Conservation (phyloP, 352 stramenopile genomes). For the Phytophthora fragariaefolia region DNA sequence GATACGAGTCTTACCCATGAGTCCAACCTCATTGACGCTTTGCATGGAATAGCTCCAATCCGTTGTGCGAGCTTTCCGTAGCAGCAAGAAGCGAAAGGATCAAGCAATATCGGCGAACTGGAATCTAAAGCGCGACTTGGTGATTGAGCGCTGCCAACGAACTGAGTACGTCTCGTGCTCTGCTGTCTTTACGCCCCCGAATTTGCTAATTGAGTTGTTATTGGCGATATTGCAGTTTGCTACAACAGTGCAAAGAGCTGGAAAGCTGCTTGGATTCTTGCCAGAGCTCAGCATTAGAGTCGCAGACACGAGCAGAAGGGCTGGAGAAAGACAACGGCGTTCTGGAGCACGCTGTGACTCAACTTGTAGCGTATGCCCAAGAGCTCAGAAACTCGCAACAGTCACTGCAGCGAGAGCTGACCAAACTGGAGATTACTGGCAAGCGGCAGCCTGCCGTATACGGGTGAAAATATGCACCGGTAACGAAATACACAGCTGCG, state of each 20-base stretch:
- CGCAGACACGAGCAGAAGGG: conserved; percentile 38
- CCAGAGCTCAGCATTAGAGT: conserved; percentile 41
- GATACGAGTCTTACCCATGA: not conserved
- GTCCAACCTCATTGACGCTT: not conserved
- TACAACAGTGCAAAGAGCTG: conserved; percentile 58
- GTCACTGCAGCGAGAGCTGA: conserved; percentile 55
- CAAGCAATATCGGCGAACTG: conserved; percentile 39
- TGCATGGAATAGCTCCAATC: conserved; percentile 33
- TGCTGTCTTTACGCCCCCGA: not conserved
- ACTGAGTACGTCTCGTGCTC: conserved; percentile 46
- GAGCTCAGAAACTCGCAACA: conserved; percentile 57
- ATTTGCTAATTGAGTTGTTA: not conserved
- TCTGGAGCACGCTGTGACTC: conserved; percentile 51
- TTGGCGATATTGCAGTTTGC: conserved; percentile 38
- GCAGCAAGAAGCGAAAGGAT: conserved; percentile 49
- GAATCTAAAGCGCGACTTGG: conserved; percentile 56
- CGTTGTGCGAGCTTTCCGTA: conserved; percentile 44
- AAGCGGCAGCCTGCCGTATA: conserved; percentile 48
- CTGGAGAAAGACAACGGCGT: conserved; percentile 62
- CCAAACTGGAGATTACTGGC: conserved; percentile 54
- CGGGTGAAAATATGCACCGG: conserved; percentile 30
- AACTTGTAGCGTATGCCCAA: conserved; percentile 62
- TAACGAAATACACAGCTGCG: not conserved
- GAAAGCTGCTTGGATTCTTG: conserved; percentile 57
- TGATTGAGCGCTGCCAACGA: conserved; percentile 64